Base-by-base conservation (phyloP, 2,329 filamentous ascomycete species). In the Penicillium sp. region DNA sequence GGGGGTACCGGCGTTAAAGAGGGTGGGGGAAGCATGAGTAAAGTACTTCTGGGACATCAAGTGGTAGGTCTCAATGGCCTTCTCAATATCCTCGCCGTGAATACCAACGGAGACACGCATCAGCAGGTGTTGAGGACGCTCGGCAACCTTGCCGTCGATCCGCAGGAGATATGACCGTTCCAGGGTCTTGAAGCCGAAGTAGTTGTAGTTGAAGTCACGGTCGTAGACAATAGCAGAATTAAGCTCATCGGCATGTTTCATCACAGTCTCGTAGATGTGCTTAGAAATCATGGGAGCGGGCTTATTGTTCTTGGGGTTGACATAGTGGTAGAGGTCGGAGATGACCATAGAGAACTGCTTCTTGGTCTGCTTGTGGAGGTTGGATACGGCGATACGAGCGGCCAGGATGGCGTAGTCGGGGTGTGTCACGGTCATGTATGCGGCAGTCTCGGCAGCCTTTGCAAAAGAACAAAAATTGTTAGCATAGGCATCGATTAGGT, bases 341-440 rank as follows among this genome's bases (percentile, higher is more conserved):
- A 98, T 81, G 50, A 98, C 93, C 40, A 88, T 78, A n/a, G 93
- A 97, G 77, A 94, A 98, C 69, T 97, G 91, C 80, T 98, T 98
- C 82, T 97, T 97, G 56, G 93, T 98, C 80, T 98, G 93, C 77
- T 98, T 98, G 84, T 98, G 93, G 50, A 98, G 86, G 77, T 98
- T 98, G 66, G 93, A 98, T 45, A 98, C 93, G 60, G 93, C 93
- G 67, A 98, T 97, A 74, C 93, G 90, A 58, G 93, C 93, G 56
- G 93, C 93, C 49, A 98, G 89, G 68, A 97, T 94, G 69, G 93
- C 93, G 71, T 98, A 98, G 76, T 98, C 93, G 64, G 93, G 93
- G 71, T 98, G 93, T 54, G 91, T 98, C 61, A 96, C 91, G 51
- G 93, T 98, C 93, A 98, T 98, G 78, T 98, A 98, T 48, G 93